Percentiles rank a stretch among this genome's conserved stretches.
Conservation (phyloP, 2,329 filamentous ascomycete species). For the Colletotrichum karsti region DNA sequence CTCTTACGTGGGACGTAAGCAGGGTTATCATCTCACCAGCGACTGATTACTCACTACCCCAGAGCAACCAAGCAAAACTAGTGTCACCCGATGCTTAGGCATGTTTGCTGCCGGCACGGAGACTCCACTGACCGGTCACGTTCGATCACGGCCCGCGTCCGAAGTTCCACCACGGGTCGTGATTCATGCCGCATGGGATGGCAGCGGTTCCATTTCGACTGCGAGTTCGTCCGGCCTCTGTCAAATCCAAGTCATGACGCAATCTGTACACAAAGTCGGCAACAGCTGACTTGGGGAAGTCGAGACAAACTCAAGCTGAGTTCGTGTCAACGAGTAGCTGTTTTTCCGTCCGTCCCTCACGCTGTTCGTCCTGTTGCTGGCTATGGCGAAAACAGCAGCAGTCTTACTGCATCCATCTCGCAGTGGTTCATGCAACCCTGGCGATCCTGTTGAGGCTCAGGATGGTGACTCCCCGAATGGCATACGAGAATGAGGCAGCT, state of each 20-base stretch:
- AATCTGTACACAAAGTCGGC: slow-evolving; percentile 4
- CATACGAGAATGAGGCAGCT: background rate
- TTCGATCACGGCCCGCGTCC: slow-evolving; percentile 16
- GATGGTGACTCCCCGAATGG: background rate
- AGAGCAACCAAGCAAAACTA: background rate
- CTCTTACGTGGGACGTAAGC: slow-evolving; percentile 18
- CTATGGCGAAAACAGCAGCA: background rate
- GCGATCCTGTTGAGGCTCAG: slow-evolving; percentile 8
- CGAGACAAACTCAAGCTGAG: background rate
- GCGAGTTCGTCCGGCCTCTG: slow-evolving; percentile 15
- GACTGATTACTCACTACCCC: background rate
- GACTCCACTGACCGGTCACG: slow-evolving; percentile 22
- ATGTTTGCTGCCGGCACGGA: slow-evolving; percentile 10
- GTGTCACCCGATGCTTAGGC: slow-evolving; percentile 16
- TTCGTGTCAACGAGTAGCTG: background rate
- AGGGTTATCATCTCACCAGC: background rate
- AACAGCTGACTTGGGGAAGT: slow-evolving; percentile 16
- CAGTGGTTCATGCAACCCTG: slow-evolving; percentile 25
- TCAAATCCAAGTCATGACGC: slow-evolving; percentile 25
- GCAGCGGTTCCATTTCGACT: slow-evolving; percentile 6
- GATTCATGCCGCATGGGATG: slow-evolving; percentile 27
- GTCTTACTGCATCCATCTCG: slow-evolving; percentile 8
- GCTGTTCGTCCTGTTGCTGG: background rate
- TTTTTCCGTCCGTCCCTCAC: background rate
- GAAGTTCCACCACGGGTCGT: slow-evolving; percentile 8